A percentile compares a stretch with the other conserved stretches of the same genome.
Conservation (phyloP, 192 early-diverging fungal species). For the Podila horticola region DNA sequence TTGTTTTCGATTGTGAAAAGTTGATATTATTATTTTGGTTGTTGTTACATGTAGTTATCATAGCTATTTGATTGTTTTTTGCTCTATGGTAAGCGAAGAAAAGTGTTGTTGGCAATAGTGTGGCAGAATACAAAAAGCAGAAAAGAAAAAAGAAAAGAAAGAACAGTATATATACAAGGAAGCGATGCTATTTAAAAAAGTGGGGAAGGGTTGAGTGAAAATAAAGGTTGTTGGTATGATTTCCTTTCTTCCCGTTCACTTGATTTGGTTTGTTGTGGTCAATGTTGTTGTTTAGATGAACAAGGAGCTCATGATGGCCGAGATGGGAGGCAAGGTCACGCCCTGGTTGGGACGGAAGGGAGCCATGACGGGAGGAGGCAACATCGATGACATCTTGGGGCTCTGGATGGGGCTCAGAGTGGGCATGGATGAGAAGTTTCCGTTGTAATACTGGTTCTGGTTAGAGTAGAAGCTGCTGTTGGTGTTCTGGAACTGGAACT, state of each 20-base stretch:
- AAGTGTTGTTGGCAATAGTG: neutral
- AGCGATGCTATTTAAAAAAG: neutral
- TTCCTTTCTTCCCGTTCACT: neutral
- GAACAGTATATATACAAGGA: neutral
- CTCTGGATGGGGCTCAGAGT: constrained; percentile 21
- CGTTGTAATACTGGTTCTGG: neutral
- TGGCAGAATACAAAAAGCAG: neutral
- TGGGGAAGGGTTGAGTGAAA: neutral
- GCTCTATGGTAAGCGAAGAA: neutral
- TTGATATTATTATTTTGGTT: neutral
- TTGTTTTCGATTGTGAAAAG: no score
- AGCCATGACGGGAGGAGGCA: constrained; percentile 47
- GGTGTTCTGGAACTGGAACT: constrained; percentile 46
- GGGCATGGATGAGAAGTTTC: constrained; percentile 16
- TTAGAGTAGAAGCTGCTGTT: constrained; percentile 22
- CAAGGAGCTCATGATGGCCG: constrained; percentile 47
- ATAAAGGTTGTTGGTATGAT: neutral
- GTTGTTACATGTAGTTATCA: neutral
- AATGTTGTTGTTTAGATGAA: constrained; percentile 25
- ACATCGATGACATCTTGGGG: constrained; percentile 24
- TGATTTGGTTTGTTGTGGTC: neutral
- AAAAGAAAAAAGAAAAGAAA: neutral
- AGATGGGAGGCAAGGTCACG: constrained; percentile 52
- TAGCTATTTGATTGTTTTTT: neutral
- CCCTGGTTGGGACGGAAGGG: constrained; percentile 41